phyloP scores from a whole-genome alignment of 2,329 filamentous ascomycete species.

The Aureobasidium sp. region DNA sequence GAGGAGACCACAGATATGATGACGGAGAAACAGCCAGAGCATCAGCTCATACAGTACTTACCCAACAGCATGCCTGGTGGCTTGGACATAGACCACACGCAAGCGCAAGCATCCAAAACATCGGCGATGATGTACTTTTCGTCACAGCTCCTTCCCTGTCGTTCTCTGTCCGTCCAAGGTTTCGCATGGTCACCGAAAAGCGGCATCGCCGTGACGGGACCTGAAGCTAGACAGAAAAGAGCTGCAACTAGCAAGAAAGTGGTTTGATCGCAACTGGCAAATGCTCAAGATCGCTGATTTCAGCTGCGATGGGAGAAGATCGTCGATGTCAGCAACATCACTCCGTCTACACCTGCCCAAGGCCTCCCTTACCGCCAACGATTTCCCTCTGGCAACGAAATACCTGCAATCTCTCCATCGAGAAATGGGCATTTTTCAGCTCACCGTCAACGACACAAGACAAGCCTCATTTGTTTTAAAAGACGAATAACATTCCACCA shows the following conservation, averaged over 20 bases:
- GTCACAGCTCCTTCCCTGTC: conserved; percentile 3
- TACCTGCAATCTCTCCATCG: background rate
- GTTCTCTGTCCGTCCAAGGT: background rate
- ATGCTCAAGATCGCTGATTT: background rate
- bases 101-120: background rate
- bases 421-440: background rate
- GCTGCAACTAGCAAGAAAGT: background rate
- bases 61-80: background rate
- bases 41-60: background rate
- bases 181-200: background rate
- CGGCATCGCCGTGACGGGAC: background rate
- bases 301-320: background rate
- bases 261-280: background rate
- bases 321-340: background rate
- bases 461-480: background rate
- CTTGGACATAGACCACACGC: background rate
- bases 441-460: background rate
- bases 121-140: background rate
- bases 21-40: background rate
- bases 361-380: background rate
- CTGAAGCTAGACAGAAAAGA: conserved; percentile 1
- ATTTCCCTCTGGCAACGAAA: background rate
- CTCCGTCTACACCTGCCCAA: background rate
- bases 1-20: background rate
- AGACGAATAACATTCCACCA: background rate